These are phyloP conservation scores for Umbelopsis ramanniana DNA, from an alignment of 192 early-diverging fungal genomes.

Conservation along the genomic window DNA sequence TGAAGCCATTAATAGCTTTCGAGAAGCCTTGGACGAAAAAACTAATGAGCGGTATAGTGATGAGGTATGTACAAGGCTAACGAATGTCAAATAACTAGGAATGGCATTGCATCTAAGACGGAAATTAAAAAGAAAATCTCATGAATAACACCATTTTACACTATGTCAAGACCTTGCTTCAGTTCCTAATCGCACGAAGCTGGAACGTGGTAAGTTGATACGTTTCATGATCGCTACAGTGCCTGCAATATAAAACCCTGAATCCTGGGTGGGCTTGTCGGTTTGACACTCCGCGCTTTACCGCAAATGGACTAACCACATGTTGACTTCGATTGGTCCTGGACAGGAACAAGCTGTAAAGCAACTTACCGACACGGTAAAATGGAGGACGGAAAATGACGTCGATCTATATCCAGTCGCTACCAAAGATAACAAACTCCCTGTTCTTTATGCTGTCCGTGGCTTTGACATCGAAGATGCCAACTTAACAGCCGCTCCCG, in stretches of 20 bases:
- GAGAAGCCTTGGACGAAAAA: conserved; percentile 2
- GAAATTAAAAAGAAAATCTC: background rate
- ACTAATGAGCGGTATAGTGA: background rate
- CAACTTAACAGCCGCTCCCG: conserved; percentile 60
- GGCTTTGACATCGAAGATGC: conserved; percentile 70
- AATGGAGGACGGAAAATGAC: conserved; percentile 63
- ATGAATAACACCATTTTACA: background rate
- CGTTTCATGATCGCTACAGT: background rate
- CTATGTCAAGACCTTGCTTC: conserved; percentile 9
- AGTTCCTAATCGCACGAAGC: conserved; percentile 64
- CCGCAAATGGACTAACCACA: conserved; percentile 20
- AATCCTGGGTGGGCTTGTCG: background rate
- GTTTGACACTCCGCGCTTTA: conserved; percentile 1
- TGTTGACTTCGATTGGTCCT: conserved; percentile 6
- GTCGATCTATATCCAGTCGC: conserved; percentile 66
- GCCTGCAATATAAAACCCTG: background rate
- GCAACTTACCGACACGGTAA: conserved; percentile 60
- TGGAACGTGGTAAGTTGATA: conserved; percentile 61
- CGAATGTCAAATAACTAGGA: background rate
- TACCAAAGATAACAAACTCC: conserved; percentile 54
- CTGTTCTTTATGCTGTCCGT: conserved; percentile 68
- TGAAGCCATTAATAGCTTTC: background rate
- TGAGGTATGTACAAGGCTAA: background rate
- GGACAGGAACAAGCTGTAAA: conserved; percentile 60
- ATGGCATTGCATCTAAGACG: background rate